Conservation (phyloP, 2,329 filamentous ascomycete genomes). For the Dactylellina haptotyla region DNA sequence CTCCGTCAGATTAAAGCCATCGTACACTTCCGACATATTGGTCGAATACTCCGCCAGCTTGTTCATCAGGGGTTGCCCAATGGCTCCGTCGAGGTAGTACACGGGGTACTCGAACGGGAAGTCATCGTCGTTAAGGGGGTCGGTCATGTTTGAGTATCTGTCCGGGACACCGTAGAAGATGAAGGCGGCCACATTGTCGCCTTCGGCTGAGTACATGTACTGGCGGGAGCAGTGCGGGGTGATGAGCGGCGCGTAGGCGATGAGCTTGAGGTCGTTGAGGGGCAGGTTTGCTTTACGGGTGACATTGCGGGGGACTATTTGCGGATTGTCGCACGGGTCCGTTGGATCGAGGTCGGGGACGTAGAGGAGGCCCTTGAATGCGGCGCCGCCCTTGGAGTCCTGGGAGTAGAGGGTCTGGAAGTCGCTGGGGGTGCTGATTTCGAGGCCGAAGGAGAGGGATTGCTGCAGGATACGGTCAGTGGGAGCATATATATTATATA, state of each 20-base stretch:
- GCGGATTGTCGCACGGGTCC: conserved; percentile 71
- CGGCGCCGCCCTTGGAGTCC: conserved; percentile 31
- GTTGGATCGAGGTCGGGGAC: conserved; percentile 74
- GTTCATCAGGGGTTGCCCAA: conserved; percentile 75
- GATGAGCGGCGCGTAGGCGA: conserved; percentile 89
- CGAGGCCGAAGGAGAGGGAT: conserved; percentile 51
- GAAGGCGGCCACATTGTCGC: conserved; percentile 71
- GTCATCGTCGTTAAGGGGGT: conserved; percentile 72
- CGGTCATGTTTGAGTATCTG: conserved; percentile 63
- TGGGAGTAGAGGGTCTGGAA: conserved; percentile 51
- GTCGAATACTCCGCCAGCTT: conserved; percentile 81
- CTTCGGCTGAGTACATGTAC: conserved; percentile 73
- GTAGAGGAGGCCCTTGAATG: conserved; percentile 76
- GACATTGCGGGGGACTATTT: conserved; percentile 78
- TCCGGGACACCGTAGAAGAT: conserved; percentile 70
- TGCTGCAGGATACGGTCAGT: conserved; percentile 20
- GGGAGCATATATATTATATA: neutral
- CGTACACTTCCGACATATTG: conserved; percentile 72
- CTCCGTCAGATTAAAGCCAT: conserved; percentile 68
- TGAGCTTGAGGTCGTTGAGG: conserved; percentile 74
- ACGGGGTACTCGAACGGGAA: conserved; percentile 76
- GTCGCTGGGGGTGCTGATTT: conserved; percentile 43
- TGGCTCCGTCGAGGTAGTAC: conserved; percentile 78
- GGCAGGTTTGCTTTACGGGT: conserved; percentile 78
- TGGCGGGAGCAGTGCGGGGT: conserved; percentile 75